phyloP scores from a whole-genome alignment of 176 grass and related monocot species.

The Saccharum spontaneum region DNA sequence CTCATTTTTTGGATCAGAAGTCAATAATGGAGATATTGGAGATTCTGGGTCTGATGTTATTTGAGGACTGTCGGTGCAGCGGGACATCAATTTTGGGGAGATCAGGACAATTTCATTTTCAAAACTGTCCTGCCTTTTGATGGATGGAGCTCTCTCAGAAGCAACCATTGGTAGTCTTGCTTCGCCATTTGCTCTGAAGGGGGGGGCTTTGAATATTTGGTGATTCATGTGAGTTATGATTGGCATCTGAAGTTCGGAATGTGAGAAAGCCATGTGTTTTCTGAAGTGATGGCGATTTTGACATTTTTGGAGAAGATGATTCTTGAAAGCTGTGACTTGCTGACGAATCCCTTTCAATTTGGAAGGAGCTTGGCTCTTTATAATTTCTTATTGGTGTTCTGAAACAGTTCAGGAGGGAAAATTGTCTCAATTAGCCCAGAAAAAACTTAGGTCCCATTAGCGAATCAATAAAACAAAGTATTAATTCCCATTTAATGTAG shows the following conservation, averaged over 20 bases:
- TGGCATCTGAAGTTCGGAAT: slow-evolving; percentile 72
- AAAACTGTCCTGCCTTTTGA: slow-evolving; percentile 93
- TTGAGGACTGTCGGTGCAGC: slow-evolving; percentile 67
- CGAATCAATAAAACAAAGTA: slow-evolving; percentile 2
- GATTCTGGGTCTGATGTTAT: slow-evolving; percentile 90
- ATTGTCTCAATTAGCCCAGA: slow-evolving; percentile 10
- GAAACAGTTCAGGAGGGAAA: slow-evolving; percentile 38
- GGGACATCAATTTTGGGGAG: slow-evolving; percentile 97
- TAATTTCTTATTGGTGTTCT: slow-evolving; percentile 88
- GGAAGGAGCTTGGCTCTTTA: slow-evolving; percentile 63
- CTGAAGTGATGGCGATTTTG: slow-evolving; percentile 95
- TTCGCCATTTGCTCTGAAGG: slow-evolving; percentile 85
- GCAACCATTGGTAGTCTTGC: slow-evolving; percentile 52
- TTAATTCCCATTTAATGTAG: slow-evolving; percentile 1
- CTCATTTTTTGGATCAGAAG: slow-evolving; percentile 97
- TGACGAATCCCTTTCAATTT: slow-evolving; percentile 81
- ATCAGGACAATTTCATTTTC: slow-evolving; percentile 85
- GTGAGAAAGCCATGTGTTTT: slow-evolving; percentile 71
- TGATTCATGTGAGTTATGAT: slow-evolving; percentile 78
- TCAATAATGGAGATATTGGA: slow-evolving; percentile 91
- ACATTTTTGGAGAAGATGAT: slow-evolving; percentile 86
- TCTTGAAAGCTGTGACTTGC: slow-evolving; percentile 81
- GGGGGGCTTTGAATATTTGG: slow-evolving; percentile 84
- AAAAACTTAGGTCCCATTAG: slow-evolving; percentile 3
- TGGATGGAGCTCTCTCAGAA: slow-evolving; percentile 74